Evolutionary conservation across 2,329 filamentous ascomycete genomes (phyloP).

Genomic region (Trichoderma atrobrunneum): DNA sequence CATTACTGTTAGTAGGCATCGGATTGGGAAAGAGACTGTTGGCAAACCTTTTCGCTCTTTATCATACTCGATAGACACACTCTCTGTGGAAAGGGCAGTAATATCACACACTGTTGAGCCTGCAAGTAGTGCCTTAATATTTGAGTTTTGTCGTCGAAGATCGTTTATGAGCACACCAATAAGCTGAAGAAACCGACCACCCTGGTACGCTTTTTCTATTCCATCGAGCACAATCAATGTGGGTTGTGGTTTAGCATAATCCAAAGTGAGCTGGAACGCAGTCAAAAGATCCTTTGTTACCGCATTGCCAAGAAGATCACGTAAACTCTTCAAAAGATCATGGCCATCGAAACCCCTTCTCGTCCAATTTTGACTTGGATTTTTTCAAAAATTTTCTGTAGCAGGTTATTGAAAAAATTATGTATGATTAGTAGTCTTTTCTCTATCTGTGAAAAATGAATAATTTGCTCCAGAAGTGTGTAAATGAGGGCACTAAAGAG

Average conservation of each 20-base stretch:
- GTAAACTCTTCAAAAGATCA: not conserved
- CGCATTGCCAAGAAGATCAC: not conserved
- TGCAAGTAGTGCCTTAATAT: not conserved
- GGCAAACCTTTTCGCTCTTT: not conserved
- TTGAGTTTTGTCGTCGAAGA: not conserved
- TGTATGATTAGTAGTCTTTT: not conserved
- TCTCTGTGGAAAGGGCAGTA: accelerated
- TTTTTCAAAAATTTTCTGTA: not conserved
- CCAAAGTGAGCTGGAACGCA: accelerated
- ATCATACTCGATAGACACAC: not conserved
- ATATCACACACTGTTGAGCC: accelerated
- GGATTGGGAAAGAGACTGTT: accelerated
- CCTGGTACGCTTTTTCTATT: not conserved
- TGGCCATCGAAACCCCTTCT: not conserved
- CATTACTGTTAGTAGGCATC: no score
- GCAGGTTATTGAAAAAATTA: not conserved
- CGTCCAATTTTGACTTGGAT: no score
- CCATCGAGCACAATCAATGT: not conserved
- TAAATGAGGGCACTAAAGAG: not conserved
- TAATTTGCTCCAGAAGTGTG: not conserved
- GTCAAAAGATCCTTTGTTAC: not conserved
- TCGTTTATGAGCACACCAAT: not conserved
- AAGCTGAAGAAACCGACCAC: accelerated
- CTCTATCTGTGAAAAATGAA: accelerated
- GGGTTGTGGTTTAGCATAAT: not conserved